Conservation (phyloP, 768 basidiomycete genomes). For the Glaciozyma martinii region DNA sequence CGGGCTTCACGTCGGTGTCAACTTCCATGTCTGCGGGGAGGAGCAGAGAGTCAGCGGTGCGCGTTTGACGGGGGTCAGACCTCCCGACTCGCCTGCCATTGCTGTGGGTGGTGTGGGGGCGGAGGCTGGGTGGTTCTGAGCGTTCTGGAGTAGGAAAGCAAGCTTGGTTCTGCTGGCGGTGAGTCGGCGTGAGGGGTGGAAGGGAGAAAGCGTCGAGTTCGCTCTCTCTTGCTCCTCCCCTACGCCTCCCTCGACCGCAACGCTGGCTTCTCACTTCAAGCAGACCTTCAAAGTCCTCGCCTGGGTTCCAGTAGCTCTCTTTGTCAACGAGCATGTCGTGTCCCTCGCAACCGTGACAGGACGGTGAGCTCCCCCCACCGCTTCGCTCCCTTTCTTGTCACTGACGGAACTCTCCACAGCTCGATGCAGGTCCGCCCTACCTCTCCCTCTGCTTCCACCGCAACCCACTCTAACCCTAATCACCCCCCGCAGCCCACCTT, state of each 20-base stretch:
- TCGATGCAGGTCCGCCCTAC: conserved; percentile 35
- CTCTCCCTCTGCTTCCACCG: not conserved
- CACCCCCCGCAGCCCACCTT: conserved; percentile 30
- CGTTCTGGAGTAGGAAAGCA: too few relatives aligned
- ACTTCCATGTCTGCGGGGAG: conserved; percentile 3
- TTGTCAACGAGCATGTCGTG: conserved; percentile 30
- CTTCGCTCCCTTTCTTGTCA: not conserved
- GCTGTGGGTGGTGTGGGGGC: too few relatives aligned
- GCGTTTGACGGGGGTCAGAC: too few relatives aligned
- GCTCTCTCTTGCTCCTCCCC: too few relatives aligned
- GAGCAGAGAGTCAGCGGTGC: too few relatives aligned
- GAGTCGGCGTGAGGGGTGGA: too few relatives aligned
- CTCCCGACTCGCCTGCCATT: too few relatives aligned
- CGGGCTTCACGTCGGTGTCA: not conserved
- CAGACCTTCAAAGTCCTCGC: conserved; percentile 21
- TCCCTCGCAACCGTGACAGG: conserved; percentile 30
- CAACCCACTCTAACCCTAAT: not conserved
- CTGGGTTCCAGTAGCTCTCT: conserved; percentile 31
- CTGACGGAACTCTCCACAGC: not conserved
- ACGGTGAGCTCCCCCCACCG: conserved; percentile 17
- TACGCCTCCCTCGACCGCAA: too few relatives aligned
- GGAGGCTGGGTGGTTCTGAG: too few relatives aligned
- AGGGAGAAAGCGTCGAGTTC: too few relatives aligned
- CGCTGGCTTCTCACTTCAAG: too few relatives aligned
- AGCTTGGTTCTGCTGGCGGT: too few relatives aligned